Evolutionary conservation across 1,139 yeast species (phyloP).

Genomic region (Geotrichum siamense): DNA sequence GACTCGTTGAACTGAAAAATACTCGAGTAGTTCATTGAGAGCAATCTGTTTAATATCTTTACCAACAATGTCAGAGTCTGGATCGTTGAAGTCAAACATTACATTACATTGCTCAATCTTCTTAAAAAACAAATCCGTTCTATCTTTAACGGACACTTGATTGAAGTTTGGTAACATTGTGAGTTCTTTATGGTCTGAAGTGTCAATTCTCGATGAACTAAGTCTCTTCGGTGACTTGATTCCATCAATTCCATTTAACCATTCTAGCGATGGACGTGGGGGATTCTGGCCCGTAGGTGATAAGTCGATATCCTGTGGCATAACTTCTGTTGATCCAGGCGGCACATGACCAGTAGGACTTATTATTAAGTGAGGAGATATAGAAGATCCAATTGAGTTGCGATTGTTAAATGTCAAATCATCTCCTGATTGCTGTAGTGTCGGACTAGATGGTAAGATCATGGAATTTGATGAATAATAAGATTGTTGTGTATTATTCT

Average conservation of each 20-base stretch:
- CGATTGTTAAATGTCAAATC: neutral
- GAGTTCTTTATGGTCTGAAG: slow-evolving; percentile 63
- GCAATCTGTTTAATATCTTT: slow-evolving; percentile 87
- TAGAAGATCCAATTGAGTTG: neutral
- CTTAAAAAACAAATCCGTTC: slow-evolving; percentile 71
- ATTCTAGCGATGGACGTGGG: slow-evolving; percentile 30
- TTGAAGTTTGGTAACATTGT: slow-evolving; percentile 81
- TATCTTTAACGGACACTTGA: slow-evolving; percentile 83
- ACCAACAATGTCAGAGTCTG: slow-evolving; percentile 85
- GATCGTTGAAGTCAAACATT: slow-evolving; percentile 90
- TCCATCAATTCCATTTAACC: slow-evolving; percentile 45
- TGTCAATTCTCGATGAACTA: slow-evolving; percentile 86
- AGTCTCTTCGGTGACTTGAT: slow-evolving; percentile 86
- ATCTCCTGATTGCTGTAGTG: neutral
- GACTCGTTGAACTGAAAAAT: slow-evolving; percentile 68
- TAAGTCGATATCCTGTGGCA: slow-evolving; percentile 35
- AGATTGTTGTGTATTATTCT: neutral
- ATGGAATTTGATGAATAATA: neutral
- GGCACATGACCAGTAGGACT: slow-evolving; percentile 26
- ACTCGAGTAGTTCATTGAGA: slow-evolving; percentile 81
- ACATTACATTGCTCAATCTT: slow-evolving; percentile 93
- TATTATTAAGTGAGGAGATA: slow-evolving; percentile 13
- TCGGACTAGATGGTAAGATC: slow-evolving; percentile 2
- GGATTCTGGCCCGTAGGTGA: slow-evolving; percentile 19
- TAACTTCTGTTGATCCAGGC: slow-evolving; percentile 36